Evolutionary conservation across 495 filamentous ascomycete genomes (phyloP).

Genomic region (Evernia prunastri): DNA sequence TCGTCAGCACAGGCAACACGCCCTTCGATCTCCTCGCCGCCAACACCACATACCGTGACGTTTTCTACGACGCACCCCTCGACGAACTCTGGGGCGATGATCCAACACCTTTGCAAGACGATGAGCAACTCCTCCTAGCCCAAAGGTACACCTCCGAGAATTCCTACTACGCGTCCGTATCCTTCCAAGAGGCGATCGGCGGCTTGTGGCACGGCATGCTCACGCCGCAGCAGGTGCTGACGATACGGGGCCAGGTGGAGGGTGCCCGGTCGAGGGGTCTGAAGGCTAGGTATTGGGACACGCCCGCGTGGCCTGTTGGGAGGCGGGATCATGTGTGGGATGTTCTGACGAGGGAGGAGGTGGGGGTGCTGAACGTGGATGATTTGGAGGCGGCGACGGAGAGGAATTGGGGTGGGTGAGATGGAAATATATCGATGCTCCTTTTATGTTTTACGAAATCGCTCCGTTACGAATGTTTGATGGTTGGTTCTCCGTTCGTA

Average conservation of each 20-base stretch:
- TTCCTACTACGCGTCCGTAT: constrained; percentile 41
- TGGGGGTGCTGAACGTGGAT: constrained; percentile 62
- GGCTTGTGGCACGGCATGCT: constrained; percentile 31
- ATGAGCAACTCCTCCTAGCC: neutral
- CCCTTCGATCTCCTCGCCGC: constrained; percentile 43
- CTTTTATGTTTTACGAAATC: too few relatives aligned
- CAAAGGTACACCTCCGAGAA: constrained; percentile 30
- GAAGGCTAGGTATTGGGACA: constrained; percentile 67
- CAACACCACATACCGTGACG: constrained; percentile 49
- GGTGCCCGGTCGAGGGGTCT: constrained; percentile 58
- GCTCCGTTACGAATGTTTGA: too few relatives aligned
- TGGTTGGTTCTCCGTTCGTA: too few relatives aligned
- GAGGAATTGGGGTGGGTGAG: constrained; percentile 36
- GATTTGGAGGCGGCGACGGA: constrained; percentile 48
- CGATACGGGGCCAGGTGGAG: constrained; percentile 53
- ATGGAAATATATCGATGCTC: too few relatives aligned
- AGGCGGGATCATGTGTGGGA: constrained; percentile 63
- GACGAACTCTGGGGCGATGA: constrained; percentile 31
- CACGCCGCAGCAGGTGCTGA: constrained; percentile 46
- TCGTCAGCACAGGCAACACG: constrained; percentile 62
- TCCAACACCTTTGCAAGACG: neutral
- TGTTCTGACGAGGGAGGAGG: constrained; percentile 58
- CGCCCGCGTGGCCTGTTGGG: constrained; percentile 58
- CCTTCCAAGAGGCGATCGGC: constrained; percentile 38
- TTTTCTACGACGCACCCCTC: constrained; percentile 63